These are phyloP conservation scores for Amanita brunnescens DNA, from an alignment of 768 basidiomycete species.

Conservation along the genomic window DNA sequence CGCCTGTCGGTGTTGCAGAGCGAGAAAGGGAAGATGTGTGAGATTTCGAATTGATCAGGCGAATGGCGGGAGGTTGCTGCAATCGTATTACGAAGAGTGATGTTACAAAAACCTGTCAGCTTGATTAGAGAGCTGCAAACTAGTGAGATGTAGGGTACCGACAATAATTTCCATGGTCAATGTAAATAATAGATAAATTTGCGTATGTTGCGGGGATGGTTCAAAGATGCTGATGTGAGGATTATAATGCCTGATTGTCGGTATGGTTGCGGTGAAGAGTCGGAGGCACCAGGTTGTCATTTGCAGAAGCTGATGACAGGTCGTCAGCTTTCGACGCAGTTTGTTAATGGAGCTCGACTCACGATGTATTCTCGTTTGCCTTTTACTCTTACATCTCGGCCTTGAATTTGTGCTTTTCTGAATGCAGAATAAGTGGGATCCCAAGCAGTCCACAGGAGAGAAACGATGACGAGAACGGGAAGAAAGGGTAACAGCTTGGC, in stretches of 20 bases:
- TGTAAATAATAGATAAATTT: slow-evolving; percentile 38
- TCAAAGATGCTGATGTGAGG: slow-evolving; percentile 32
- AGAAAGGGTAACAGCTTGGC: slow-evolving; percentile 23
- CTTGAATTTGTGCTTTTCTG: slow-evolving; percentile 55
- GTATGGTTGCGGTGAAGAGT: slow-evolving; percentile 37
- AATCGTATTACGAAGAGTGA: slow-evolving; percentile 52
- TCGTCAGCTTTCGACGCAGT: not conserved
- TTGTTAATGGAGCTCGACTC: slow-evolving; percentile 16
- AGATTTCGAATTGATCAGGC: slow-evolving; percentile 52
- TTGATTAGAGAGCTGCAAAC: not conserved
- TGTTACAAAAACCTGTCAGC: slow-evolving; percentile 35
- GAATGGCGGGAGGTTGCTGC: slow-evolving; percentile 62
- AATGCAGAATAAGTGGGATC: slow-evolving; percentile 69
- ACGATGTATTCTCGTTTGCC: slow-evolving; percentile 62
- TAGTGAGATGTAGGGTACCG: slow-evolving; percentile 20
- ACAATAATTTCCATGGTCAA: slow-evolving; percentile 50
- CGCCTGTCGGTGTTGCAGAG: slow-evolving; percentile 33
- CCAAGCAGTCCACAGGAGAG: slow-evolving; percentile 78
- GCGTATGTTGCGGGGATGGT: slow-evolving; percentile 19
- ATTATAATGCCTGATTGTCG: slow-evolving; percentile 33
- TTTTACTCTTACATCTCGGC: slow-evolving; percentile 57
- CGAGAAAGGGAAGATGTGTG: slow-evolving; percentile 32
- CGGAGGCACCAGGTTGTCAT: slow-evolving; percentile 50
- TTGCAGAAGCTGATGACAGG: slow-evolving; percentile 44
- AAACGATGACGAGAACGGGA: slow-evolving; percentile 44